Conservation (phyloP, 2,329 filamentous ascomycete species). For the Dothideomycetidae sp. region DNA sequence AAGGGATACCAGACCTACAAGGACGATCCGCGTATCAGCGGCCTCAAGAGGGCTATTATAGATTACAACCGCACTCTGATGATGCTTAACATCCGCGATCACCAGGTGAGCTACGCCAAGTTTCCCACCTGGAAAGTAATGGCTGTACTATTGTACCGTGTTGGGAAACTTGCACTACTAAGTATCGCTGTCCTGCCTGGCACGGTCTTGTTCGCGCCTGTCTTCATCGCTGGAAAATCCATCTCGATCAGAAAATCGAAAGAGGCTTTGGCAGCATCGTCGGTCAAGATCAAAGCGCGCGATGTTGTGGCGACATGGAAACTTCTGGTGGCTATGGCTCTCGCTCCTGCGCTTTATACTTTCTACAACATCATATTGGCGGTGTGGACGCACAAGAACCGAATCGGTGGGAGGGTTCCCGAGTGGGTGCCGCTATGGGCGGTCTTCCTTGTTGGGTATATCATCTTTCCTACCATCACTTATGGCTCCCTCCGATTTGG, state of each 20-base stretch:
- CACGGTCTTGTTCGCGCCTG: constrained; percentile 70
- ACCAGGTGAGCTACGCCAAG: constrained; percentile 84
- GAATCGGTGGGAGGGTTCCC: constrained; percentile 69
- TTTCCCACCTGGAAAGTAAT: constrained; percentile 66
- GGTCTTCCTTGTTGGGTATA: constrained; percentile 58
- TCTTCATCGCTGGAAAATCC: constrained; percentile 70
- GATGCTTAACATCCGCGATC: constrained; percentile 76
- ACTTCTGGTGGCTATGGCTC: constrained; percentile 69
- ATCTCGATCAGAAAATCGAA: constrained; percentile 72
- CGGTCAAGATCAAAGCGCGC: constrained; percentile 74
- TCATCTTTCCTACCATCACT: constrained; percentile 74
- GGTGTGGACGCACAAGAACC: constrained; percentile 65
- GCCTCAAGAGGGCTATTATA: constrained; percentile 59
- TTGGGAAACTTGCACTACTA: constrained; percentile 62
- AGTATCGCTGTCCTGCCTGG: constrained; percentile 74
- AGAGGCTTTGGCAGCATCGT: constrained; percentile 70
- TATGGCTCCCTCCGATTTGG: constrained; percentile 90
- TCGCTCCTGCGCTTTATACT: constrained; percentile 70
- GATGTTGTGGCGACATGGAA: constrained; percentile 95
- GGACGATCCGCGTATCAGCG: constrained; percentile 69
- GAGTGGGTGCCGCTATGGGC: constrained; percentile 66
- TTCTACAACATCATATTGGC: constrained; percentile 64
- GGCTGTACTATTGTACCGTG: constrained; percentile 62
- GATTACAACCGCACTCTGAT: constrained; percentile 79
- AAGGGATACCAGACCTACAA: constrained; percentile 89